Base-by-base conservation (phyloP, 2,329 filamentous ascomycete genomes). In the Monilinia fructigena region DNA sequence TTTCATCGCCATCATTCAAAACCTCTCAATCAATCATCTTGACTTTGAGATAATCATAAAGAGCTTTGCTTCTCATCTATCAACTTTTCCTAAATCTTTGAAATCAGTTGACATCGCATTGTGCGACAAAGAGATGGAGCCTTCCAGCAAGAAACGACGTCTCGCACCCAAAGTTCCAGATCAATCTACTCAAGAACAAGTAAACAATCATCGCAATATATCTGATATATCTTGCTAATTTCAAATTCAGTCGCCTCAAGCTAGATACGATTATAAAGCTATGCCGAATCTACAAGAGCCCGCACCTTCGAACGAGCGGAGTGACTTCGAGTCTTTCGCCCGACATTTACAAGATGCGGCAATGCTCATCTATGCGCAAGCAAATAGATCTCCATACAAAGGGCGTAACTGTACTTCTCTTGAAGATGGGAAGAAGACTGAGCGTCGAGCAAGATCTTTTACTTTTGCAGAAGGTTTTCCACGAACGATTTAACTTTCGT, bases 301-400 rank as follows among this genome's bases (percentile, higher is more conserved):
- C 8, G 71, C 72, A 42, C 74, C 75, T 61, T 72, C 74, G 68
- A 70, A 74, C 58, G 76, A 77, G 67, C 73, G 75, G 62, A 74
- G 70, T 77, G 86, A 88, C 72, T 89, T 89, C 77, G 86, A 89
- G 76, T 82, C 85, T 63, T 89, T 89, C 74, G 86, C 86, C 68
- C 82, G 86, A 56, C 86, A 89, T 78, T 81, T 89, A 55, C 86
- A 89, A 74, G 86, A 89, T 81, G 86, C 86, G 60, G 86, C 86
- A 70, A 87, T 88, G 82, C 80, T 87, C 72, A 87, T 89, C 71
- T 85, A 87, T 74, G 82, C 84, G 69, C 86, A 88, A 76, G 85
- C 84, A 55, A 84, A 87, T 73, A 82, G 81, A 67, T 80, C 81
- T 3, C 82, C 82, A 31, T 87, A 89, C 70, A 81, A 81, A 79